Evolutionary conservation across 208 protist species (phyloP).

Genomic region (Trypanosoma scelopori): DNA sequence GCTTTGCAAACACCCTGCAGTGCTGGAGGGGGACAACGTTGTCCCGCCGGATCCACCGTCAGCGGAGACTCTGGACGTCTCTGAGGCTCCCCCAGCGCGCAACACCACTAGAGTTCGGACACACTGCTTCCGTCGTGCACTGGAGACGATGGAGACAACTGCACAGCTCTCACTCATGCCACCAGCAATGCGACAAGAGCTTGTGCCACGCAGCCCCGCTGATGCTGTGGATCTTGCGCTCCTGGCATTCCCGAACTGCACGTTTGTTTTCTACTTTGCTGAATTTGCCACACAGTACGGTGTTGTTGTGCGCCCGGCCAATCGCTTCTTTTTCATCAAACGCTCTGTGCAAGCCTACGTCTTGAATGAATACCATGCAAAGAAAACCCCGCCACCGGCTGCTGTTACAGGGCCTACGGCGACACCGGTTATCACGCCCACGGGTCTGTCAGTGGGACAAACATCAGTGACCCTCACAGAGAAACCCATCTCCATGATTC

Average conservation of each 20-base stretch:
- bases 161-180: constrained; percentile 53
- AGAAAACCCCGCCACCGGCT: constrained; percentile 23
- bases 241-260: constrained; percentile 58
- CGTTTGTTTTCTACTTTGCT: constrained; percentile 90
- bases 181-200: constrained; percentile 24
- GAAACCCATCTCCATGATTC: background rate
- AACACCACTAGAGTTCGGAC: constrained; percentile 46
- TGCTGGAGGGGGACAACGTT: constrained; percentile 40
- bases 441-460: too few species aligned
- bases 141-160: constrained; percentile 77
- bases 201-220: constrained; percentile 69
- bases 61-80: background rate
- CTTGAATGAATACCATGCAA: constrained; percentile 57
- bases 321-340: constrained; percentile 47
- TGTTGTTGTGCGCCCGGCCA: constrained; percentile 71
- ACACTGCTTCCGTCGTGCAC: constrained; percentile 49
- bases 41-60: background rate
- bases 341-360: constrained; percentile 63
- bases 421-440: constrained; percentile 13
- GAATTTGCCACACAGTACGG: constrained; percentile 81
- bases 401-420: too few species aligned
- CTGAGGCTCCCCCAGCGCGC: background rate
- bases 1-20: constrained; percentile 65
- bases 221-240: constrained; percentile 82
- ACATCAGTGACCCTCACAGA: background rate